Evolutionary conservation across 2,329 filamentous ascomycete genomes (phyloP).

Genomic region (Beauveria sp.): DNA sequence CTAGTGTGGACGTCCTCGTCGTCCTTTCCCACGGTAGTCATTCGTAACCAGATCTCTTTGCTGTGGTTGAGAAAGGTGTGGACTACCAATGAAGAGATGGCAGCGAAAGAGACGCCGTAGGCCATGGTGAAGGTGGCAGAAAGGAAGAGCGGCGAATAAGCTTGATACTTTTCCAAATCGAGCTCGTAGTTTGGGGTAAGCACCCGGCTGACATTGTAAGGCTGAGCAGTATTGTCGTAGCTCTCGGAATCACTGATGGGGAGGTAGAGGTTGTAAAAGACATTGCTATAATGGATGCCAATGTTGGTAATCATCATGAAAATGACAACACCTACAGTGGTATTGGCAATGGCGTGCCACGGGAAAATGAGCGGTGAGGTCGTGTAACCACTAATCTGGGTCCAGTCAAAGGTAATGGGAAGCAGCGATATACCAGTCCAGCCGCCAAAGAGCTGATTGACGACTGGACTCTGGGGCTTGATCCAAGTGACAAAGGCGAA

Average conservation of each 20-base stretch:
- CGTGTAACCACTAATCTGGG: conserved; percentile 32
- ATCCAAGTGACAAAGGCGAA: conserved; percentile 52
- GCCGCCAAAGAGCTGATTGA: conserved; percentile 50
- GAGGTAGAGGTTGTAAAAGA: conserved; percentile 42
- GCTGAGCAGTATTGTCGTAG: conserved; percentile 46
- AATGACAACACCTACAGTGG: conserved; percentile 35
- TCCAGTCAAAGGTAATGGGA: conserved; percentile 45
- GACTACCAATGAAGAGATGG: conserved; percentile 36
- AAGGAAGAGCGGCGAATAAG: conserved; percentile 47
- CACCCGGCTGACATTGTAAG: conserved; percentile 45
- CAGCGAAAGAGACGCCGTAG: conserved; percentile 34
- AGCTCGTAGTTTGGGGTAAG: conserved; percentile 39
- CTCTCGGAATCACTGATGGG: conserved; percentile 45
- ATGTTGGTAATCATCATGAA: conserved; percentile 37
- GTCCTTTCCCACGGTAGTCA: conserved; percentile 36
- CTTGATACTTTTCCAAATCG: conserved; percentile 39
- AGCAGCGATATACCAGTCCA: conserved; percentile 45
- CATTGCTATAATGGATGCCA: conserved; percentile 38
- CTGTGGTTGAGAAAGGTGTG: conserved; percentile 31
- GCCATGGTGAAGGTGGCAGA: conserved; percentile 38
- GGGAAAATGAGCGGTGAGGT: conserved; percentile 33
- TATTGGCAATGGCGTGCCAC: conserved; percentile 38
- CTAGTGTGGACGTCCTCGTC: conserved; percentile 30
- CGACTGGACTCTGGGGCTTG: conserved; percentile 41
- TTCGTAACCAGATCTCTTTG: conserved; percentile 35